Evolutionary conservation across 768 basidiomycete species (phyloP).

Genomic region (Tulasnella sp.): DNA sequence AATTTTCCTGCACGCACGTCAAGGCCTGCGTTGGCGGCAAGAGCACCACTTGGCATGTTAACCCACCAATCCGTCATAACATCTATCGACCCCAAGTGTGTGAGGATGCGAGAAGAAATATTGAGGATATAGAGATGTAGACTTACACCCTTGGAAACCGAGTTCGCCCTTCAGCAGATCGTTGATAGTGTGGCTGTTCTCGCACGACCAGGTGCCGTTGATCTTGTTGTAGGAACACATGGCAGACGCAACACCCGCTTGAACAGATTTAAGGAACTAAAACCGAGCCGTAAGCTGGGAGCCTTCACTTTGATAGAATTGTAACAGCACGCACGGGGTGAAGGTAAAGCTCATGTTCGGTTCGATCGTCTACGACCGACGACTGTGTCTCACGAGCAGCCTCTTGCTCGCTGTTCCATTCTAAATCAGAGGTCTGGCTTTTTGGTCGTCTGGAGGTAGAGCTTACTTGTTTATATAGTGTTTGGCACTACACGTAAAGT

Average conservation of each 20-base stretch:
- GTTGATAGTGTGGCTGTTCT: conserved; percentile 38
- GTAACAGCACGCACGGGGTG: conserved; percentile 25
- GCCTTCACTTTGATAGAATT: not conserved
- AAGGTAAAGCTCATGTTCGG: conserved; percentile 34
- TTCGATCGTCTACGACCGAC: conserved; percentile 34
- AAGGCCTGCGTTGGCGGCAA: conserved; percentile 62
- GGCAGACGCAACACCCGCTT: conserved; percentile 55
- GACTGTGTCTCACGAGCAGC: conserved; percentile 33
- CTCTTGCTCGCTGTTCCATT: conserved; percentile 37
- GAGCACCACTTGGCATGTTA: conserved; percentile 51
- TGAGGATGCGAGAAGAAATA: not conserved
- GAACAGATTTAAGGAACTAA: conserved; percentile 34
- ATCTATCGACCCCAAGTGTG: not conserved
- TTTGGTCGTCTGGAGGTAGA: not conserved
- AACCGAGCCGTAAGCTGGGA: not conserved
- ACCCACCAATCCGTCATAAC: conserved; percentile 60
- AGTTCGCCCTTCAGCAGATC: conserved; percentile 42
- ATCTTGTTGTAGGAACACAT: conserved; percentile 46
- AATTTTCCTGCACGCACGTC: conserved; percentile 53
- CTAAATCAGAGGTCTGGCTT: not conserved
- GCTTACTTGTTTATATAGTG: conserved; percentile 38
- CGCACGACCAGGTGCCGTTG: conserved; percentile 39
- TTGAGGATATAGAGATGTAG: not conserved
- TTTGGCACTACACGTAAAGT: conserved; percentile 36
- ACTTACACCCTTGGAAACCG: conserved; percentile 41